A percentile compares a stretch with the other conserved stretches of the same genome.
These are phyloP conservation scores for Martiniozyma asiatica DNA, from an alignment of 1,139 yeast species.

Conservation along the genomic window DNA sequence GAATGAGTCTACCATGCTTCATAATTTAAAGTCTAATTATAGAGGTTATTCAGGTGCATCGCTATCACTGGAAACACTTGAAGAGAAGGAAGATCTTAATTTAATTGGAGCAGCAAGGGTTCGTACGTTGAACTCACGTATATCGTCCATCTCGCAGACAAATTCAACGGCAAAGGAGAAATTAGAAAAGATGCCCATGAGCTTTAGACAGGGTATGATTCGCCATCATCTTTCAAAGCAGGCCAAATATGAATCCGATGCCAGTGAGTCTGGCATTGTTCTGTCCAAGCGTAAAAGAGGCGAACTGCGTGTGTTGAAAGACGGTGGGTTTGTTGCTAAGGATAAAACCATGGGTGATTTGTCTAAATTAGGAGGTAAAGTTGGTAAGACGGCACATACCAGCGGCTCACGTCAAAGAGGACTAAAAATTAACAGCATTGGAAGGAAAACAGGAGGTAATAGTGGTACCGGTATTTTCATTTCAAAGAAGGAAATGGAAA, in stretches of 20 bases:
- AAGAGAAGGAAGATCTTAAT: too few species aligned
- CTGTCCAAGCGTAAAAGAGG: constrained; percentile 57
- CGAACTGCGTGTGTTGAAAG: constrained; percentile 41
- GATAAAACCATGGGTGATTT: constrained; percentile 52
- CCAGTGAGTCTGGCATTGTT: constrained; percentile 80
- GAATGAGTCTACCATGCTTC: constrained; percentile 74
- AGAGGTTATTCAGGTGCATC: constrained; percentile 67
- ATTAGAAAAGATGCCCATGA: constrained; percentile 78
- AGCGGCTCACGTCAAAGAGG: constrained; percentile 55
- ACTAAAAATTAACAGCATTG: constrained; percentile 58
- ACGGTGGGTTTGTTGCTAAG: constrained; percentile 39
- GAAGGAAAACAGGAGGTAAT: constrained; percentile 67
- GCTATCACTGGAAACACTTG: constrained; percentile 52
- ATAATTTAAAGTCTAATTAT: constrained; percentile 30
- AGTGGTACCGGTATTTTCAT: constrained; percentile 77
- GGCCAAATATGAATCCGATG: constrained; percentile 55
- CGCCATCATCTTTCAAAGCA: constrained; percentile 41
- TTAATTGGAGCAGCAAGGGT: constrained; percentile 75
- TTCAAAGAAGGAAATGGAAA: constrained; percentile 54
- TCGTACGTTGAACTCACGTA: constrained; percentile 59
- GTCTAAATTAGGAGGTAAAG: too few species aligned
- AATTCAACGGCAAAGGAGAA: constrained; percentile 33
- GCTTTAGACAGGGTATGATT: constrained; percentile 75
- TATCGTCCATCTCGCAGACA: constrained; percentile 40
- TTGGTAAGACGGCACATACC: constrained; percentile 9